A percentile compares a stretch with the other conserved stretches of the same genome.
Evolutionary conservation across 805 yeast genomes (phyloP).

Genomic region (Lachancea dasiensis): DNA sequence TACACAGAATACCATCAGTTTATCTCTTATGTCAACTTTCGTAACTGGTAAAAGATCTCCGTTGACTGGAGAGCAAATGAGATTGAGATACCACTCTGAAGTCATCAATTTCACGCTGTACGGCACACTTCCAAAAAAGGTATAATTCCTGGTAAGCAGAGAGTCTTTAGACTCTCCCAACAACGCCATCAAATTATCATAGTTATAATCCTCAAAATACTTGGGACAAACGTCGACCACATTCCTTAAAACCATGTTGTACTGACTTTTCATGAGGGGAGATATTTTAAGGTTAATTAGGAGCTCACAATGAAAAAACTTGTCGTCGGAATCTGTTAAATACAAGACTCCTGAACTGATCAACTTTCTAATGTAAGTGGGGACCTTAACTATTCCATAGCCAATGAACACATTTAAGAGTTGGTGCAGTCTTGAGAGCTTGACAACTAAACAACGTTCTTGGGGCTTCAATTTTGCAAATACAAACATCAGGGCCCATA

Average conservation of each 20-base stretch:
- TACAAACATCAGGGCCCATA: slow-evolving; percentile 34
- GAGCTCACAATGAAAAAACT: slow-evolving; percentile 47
- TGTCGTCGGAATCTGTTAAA: slow-evolving; percentile 46
- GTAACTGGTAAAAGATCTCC: slow-evolving; percentile 17
- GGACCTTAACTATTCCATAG: slow-evolving; percentile 40
- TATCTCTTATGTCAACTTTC: slow-evolving; percentile 16
- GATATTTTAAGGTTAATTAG: slow-evolving; percentile 53
- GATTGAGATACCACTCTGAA: slow-evolving; percentile 44
- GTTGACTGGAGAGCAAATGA: slow-evolving; percentile 34
- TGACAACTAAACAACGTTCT: slow-evolving; percentile 12
- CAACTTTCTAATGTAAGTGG: slow-evolving; percentile 66
- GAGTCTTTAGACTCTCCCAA: slow-evolving; percentile 29
- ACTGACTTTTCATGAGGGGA: slow-evolving; percentile 45
- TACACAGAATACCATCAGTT: slow-evolving; percentile 21
- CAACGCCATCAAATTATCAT: slow-evolving; percentile 29
- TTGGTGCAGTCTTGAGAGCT: slow-evolving; percentile 37
- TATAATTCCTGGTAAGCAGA: slow-evolving; percentile 19
- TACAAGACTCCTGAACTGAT: slow-evolving; percentile 85
- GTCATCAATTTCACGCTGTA: slow-evolving; percentile 41
- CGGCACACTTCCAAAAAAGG: slow-evolving; percentile 26
- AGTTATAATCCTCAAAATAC: slow-evolving; percentile 30
- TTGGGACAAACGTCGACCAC: slow-evolving; percentile 39
- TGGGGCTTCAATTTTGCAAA: slow-evolving; percentile 34
- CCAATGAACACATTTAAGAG: slow-evolving; percentile 39
- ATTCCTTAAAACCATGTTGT: slow-evolving; percentile 48